Evolutionary conservation across 108 stramenopile species (phyloP).

Genomic region (Nitzschia sp.): DNA sequence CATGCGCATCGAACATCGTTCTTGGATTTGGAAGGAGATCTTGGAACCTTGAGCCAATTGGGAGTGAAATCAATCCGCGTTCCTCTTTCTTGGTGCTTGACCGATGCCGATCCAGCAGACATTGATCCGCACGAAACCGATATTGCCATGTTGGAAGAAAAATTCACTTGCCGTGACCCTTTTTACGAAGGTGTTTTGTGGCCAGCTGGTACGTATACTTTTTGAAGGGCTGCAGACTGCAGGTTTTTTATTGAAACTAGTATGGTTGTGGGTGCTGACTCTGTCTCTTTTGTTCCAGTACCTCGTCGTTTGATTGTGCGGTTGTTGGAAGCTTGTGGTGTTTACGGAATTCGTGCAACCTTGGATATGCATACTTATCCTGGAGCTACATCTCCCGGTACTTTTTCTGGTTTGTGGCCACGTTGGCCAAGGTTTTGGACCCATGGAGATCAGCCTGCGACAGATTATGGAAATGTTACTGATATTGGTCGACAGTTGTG

Average conservation of each 20-base stretch:
- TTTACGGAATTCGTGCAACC: constrained; percentile 24
- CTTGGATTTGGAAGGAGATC: constrained; percentile 61
- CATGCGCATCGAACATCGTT: constrained; percentile 61
- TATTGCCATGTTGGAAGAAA: constrained; percentile 33
- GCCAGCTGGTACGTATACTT: constrained; percentile 46
- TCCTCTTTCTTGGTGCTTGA: constrained; percentile 76
- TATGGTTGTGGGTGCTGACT: not conserved
- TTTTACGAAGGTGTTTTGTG: constrained; percentile 57
- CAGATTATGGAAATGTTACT: constrained; percentile 27
- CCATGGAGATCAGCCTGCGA: constrained; percentile 41
- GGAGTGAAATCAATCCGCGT: constrained; percentile 64
- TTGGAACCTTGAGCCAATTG: constrained; percentile 38
- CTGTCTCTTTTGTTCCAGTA: constrained; percentile 25
- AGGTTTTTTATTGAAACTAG: not conserved
- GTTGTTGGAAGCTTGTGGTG: constrained; percentile 56
- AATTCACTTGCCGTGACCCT: constrained; percentile 68
- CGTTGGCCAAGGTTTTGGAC: constrained; percentile 65
- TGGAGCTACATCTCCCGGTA: constrained; percentile 72
- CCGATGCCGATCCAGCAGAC: constrained; percentile 52
- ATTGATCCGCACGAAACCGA: constrained; percentile 31
- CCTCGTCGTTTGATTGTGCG: constrained; percentile 48
- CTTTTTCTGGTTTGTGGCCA: constrained; percentile 80
- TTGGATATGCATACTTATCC: constrained; percentile 73
- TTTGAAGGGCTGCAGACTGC: no score
- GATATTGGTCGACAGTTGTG: constrained; percentile 57